Evolutionary conservation across 176 grass and related monocot species (phyloP).

Genomic region (Carex scoparia): DNA sequence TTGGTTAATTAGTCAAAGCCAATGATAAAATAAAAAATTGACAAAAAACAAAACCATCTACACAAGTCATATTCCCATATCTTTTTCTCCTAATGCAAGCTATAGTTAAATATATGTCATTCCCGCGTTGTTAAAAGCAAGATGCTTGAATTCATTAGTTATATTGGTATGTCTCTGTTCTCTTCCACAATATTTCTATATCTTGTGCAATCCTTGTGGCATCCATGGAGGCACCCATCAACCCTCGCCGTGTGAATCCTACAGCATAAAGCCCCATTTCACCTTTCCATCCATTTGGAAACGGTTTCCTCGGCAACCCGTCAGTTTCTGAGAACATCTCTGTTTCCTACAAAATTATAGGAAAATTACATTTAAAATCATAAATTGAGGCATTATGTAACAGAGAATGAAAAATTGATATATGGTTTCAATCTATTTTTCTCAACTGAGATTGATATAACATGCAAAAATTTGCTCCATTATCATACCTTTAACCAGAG

Average conservation of each 20-base stretch:
- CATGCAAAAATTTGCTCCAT: no score
- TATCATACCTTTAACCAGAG: conserved; percentile 72
- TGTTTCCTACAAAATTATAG: conserved; percentile 43
- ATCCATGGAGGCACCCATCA: conserved; percentile 72
- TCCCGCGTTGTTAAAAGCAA: not conserved
- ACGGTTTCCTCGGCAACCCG: conserved; percentile 72
- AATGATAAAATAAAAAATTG: not conserved
- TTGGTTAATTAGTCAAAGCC: conserved; percentile 11
- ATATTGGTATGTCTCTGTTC: conserved; percentile 9
- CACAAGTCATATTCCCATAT: conserved; percentile 3
- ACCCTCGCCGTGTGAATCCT: conserved; percentile 61
- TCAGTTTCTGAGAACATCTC: conserved; percentile 82
- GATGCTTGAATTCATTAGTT: not conserved
- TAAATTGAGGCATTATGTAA: not conserved
- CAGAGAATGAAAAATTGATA: not conserved
- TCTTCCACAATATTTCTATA: conserved; percentile 55
- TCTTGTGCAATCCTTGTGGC: conserved; percentile 67
- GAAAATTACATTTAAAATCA: not conserved
- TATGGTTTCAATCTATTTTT: not conserved
- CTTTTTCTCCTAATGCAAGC: conserved; percentile 11
- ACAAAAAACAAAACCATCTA: conserved; percentile 9
- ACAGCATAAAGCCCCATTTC: conserved; percentile 70
- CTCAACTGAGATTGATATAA: no score
- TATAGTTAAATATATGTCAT: conserved; percentile 14
- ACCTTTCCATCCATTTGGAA: conserved; percentile 85